Evolutionary conservation across 2,329 filamentous ascomycete species (phyloP), one percentile per base, ranked within the genome.

Genomic region (Stachybotrys chlorohalonatus): DNA sequence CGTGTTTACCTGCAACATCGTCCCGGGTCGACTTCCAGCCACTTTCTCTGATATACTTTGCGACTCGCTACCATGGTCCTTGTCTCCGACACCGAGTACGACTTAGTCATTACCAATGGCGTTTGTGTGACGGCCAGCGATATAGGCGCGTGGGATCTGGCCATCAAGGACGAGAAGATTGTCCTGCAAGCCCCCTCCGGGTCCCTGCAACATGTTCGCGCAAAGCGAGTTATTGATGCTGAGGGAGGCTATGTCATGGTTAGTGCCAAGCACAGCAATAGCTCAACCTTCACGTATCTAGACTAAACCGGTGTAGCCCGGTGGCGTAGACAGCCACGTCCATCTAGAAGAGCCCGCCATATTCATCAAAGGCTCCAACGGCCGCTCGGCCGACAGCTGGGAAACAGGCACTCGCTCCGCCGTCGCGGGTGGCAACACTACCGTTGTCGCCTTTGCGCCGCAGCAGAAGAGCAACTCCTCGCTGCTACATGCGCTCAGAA

Each of bases 381-480:
- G 48, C 48, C 17, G 46, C 9, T 47, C 11, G 8, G 11, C n/a
- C 7, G 9, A 47, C 17, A 47, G n/a, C 46, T 47, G 46, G 46
- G 9, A 47, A 24, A 66, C 66, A 0, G 80, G 80, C 0, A 77
- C 78, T 0, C 71, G 80, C 8, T 78, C 74, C 24, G 81, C 81
- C 5, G 73, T 84, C 53, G 79, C 79, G 2, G 81, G 81, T 8
- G 81, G 81, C 30, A 83, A 75, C 5, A 85, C 82, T 0, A 83
- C 82, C 0, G 70, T 84, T 13, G 66, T 84, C 7, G 72, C 79
- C 0, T 84, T 85, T 64, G 82, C 81, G 0, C 74, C 75, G 5
- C 80, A 83, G 62, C 67, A 71, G 46, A 75, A 75, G n/a, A 59
- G 65, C 1, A 70, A 78, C 15, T 66, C 69, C 7, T 76, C 72